A percentile compares a stretch with the other conserved stretches of the same genome.
Conservation (phyloP, 2,329 filamentous ascomycete genomes). For the Ceratocystis huliohia region DNA sequence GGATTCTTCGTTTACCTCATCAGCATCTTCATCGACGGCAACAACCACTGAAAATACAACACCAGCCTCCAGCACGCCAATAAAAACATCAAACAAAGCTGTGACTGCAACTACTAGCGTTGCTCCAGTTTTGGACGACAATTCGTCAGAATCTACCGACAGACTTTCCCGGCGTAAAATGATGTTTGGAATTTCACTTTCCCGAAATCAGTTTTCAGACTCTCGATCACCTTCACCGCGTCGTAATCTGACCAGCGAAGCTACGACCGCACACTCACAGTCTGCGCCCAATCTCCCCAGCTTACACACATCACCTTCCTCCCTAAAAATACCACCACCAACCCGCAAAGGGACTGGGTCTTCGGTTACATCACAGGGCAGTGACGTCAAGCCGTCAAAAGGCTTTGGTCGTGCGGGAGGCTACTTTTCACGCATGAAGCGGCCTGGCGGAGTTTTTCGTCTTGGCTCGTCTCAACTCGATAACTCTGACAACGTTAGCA, state of each 20-base stretch:
- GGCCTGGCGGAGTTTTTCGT: constrained; percentile 33
- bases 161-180: constrained; percentile 18
- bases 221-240: constrained; percentile 21
- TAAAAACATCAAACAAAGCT: not conserved
- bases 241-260: constrained; percentile 14
- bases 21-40: constrained; percentile 5
- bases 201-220: constrained; percentile 17
- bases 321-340: constrained; percentile 9
- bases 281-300: constrained; percentile 19
- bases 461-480: constrained; percentile 29
- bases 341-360: constrained; percentile 12
- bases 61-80: not conserved
- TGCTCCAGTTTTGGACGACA: constrained; percentile 14
- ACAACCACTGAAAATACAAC: not conserved
- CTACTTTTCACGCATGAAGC: constrained; percentile 40
- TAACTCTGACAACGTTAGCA: constrained; percentile 33
- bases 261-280: constrained; percentile 16
- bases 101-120: not conserved
- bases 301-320: constrained; percentile 17
- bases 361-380: constrained; percentile 2
- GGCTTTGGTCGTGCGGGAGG: constrained; percentile 34
- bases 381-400: constrained; percentile 26
- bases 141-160: constrained; percentile 9
- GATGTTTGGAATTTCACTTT: constrained; percentile 19
- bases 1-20: constrained; percentile 1